phyloP scores from a whole-genome alignment of 805 yeast genomes.

The Pichia scutulata region DNA sequence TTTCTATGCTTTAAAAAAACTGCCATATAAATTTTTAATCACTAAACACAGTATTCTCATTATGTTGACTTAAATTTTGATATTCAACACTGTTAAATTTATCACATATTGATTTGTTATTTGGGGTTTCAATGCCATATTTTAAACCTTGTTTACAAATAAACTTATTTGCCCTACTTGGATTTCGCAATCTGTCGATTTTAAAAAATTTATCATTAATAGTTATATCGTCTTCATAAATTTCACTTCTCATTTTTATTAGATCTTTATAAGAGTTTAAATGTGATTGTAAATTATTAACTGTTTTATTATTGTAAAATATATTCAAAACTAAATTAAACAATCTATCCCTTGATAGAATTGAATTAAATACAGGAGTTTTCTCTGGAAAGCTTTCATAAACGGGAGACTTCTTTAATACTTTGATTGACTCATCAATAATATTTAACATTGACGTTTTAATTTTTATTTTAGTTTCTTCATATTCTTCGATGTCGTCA shows the following conservation, averaged over 20 bases:
- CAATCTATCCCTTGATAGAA: constrained; percentile 4
- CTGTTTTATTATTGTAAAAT: not conserved
- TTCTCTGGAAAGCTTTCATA: not conserved
- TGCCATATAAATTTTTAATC: not conserved
- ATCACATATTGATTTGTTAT: constrained; percentile 1
- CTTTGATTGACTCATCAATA: constrained; percentile 1
- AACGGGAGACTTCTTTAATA: constrained; percentile 1
- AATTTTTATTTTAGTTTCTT: not conserved
- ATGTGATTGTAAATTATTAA: not conserved
- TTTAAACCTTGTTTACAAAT: constrained; percentile 1
- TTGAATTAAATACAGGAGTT: not conserved
- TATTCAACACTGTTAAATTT: not conserved
- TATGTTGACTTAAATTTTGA: not conserved
- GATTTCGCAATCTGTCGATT: not conserved
- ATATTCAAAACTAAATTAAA: not conserved
- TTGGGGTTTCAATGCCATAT: not conserved
- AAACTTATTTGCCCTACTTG: constrained; percentile 1
- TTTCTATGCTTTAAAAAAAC: too few relatives aligned
- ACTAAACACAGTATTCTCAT: not conserved
- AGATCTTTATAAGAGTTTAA: not conserved
- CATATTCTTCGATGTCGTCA: not conserved
- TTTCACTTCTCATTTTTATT: not conserved
- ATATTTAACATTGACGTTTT: not conserved
- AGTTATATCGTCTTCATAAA: not conserved
- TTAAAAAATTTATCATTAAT: not conserved